A percentile compares a stretch with the other conserved stretches of the same genome.
phyloP scores from a whole-genome alignment of 2,329 filamentous ascomycete genomes.

The Aspergillus arachidicola region DNA sequence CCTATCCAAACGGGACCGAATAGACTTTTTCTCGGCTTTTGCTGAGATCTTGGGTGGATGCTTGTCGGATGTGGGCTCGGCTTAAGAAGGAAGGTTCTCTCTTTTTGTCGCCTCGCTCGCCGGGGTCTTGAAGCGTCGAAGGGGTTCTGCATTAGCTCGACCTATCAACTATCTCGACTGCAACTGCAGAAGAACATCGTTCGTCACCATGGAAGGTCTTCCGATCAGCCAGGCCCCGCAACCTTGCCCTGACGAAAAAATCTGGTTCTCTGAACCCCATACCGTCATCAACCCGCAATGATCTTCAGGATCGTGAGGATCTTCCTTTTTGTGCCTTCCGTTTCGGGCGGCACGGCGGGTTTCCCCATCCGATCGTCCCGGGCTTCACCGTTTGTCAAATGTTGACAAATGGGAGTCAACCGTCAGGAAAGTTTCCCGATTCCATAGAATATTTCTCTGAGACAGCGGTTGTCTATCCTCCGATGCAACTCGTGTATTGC shows the following conservation, averaged over 20 bases:
- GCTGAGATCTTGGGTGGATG: neutral
- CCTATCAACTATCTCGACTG: neutral
- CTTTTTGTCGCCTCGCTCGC: neutral
- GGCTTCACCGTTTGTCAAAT: neutral
- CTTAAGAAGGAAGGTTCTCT: neutral
- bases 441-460: neutral
- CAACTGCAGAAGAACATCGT: neutral
- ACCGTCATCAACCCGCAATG: constrained; percentile 7
- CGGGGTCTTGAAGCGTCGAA: neutral
- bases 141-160: neutral
- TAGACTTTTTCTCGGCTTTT: constrained; percentile 1
- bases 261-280: neutral
- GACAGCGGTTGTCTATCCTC: neutral
- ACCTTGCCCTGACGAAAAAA: neutral
- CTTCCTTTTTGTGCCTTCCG: neutral
- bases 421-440: constrained; percentile 1
- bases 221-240: constrained; percentile 7
- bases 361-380: constrained; percentile 4
- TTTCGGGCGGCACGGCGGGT: neutral
- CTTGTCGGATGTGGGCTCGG: neutral
- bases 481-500: neutral
- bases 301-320: constrained; percentile 9
- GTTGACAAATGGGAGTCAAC: neutral
- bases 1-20: neutral
- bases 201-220: constrained; percentile 6